A percentile compares a stretch with the other conserved stretches of the same genome.
Conservation (phyloP, 768 basidiomycete species). For the Peribolospora kevripleyi region DNA sequence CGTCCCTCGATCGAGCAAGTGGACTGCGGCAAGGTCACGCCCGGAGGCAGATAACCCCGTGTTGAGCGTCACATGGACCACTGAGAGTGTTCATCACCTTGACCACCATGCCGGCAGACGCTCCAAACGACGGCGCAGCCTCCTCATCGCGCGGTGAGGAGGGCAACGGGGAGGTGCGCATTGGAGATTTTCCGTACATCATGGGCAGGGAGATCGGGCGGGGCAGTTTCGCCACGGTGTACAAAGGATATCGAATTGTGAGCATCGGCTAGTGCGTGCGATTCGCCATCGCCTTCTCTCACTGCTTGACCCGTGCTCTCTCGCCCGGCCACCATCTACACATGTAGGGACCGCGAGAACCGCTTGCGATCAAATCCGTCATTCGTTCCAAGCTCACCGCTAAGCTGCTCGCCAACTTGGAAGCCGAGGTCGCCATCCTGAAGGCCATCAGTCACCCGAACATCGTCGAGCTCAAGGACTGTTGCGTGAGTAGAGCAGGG, state of each 20-base stretch:
- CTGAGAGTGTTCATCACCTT: too few species aligned
- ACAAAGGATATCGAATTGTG: conserved; percentile 32
- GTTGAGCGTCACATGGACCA: too few species aligned
- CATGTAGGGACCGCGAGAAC: neutral
- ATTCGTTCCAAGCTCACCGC: conserved; percentile 61
- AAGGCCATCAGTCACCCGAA: conserved; percentile 80
- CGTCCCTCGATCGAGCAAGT: too few species aligned
- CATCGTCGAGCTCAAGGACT: conserved; percentile 77
- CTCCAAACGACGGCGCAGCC: too few species aligned
- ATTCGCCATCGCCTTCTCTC: neutral
- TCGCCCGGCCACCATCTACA: too few species aligned
- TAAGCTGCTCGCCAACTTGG: conserved; percentile 91
- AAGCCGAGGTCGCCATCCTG: conserved; percentile 88
- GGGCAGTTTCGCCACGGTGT: conserved; percentile 90
- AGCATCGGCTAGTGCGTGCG: neutral
- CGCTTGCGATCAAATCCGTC: conserved; percentile 77
- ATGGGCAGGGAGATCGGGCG: conserved; percentile 23
- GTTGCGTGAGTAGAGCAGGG: conserved; percentile 37
- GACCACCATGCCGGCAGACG: too few species aligned
- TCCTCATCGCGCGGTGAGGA: neutral
- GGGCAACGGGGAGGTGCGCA: neutral
- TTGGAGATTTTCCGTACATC: conserved; percentile 12
- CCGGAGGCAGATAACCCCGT: too few species aligned
- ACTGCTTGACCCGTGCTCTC: neutral
- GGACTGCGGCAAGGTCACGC: too few species aligned